Percentiles rank a stretch among this genome's conserved stretches.
Evolutionary conservation across 306 rosid genomes (phyloP).

Genomic region (Quercus wislizeni): DNA sequence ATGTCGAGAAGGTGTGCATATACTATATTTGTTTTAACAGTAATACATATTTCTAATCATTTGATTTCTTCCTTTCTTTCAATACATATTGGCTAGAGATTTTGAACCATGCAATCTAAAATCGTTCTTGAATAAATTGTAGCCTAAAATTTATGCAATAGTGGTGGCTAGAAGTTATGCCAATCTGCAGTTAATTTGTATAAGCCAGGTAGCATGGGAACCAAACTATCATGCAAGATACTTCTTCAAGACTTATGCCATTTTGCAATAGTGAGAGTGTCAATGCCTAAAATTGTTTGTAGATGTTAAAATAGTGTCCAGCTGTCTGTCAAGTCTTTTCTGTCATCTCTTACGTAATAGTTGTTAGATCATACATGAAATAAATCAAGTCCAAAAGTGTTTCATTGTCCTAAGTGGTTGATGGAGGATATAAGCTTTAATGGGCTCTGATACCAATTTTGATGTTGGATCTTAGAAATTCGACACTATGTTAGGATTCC

Average conservation of each 20-base stretch:
- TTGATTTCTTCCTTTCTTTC: background rate
- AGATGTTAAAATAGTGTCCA: background rate
- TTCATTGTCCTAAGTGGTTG: background rate
- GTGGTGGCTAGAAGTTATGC: background rate
- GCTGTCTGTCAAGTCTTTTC: background rate
- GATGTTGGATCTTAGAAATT: no score
- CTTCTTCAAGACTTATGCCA: background rate
- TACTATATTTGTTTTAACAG: background rate
- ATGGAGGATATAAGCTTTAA: background rate
- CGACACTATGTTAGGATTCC: no score
- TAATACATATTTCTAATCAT: background rate
- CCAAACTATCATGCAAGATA: background rate
- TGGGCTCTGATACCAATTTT: no score
- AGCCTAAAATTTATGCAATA: background rate
- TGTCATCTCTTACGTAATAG: background rate
- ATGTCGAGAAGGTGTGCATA: conserved; percentile 75
- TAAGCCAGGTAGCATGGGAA: background rate
- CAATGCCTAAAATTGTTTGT: background rate
- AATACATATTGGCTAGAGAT: background rate
- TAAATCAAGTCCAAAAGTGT: background rate
- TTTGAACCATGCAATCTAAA: background rate
- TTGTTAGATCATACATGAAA: background rate
- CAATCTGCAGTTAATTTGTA: background rate
- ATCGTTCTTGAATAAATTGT: background rate
- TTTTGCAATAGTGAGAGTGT: background rate